Conservation (phyloP, 2,329 filamentous ascomycete species). For the Scorias spongiosa region DNA sequence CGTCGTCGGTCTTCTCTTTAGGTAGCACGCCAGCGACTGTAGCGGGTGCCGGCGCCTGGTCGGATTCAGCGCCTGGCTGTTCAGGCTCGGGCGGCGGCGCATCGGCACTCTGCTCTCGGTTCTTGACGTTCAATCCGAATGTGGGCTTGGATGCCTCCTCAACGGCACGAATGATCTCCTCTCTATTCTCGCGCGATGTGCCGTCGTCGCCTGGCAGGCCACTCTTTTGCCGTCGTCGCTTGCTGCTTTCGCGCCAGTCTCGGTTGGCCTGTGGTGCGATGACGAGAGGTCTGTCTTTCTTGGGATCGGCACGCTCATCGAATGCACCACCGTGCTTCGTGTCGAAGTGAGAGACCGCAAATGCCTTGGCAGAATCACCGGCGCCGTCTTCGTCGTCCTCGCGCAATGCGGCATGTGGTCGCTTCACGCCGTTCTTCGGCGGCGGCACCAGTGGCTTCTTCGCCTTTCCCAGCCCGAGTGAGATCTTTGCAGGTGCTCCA, state of each 20-base stretch:
- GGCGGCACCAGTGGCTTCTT: slow-evolving; percentile 13
- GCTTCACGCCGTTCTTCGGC: slow-evolving; percentile 24
- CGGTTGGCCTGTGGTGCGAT: slow-evolving; percentile 45
- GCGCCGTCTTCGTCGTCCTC: slow-evolving; percentile 36
- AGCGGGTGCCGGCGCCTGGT: slow-evolving; percentile 6
- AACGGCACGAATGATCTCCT: slow-evolving; percentile 11
- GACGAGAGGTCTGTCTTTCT: slow-evolving; percentile 32
- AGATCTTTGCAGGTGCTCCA: slow-evolving; percentile 11
- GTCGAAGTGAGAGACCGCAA: slow-evolving; percentile 42
- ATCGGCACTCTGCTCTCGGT: slow-evolving; percentile 14
- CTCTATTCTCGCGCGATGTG: slow-evolving; percentile 1
- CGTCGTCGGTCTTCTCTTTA: slow-evolving; percentile 39
- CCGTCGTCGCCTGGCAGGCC: slow-evolving; percentile 31
- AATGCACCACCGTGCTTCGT: slow-evolving; percentile 34
- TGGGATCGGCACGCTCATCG: slow-evolving; percentile 20
- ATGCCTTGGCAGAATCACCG: slow-evolving; percentile 20
- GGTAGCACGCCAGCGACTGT: slow-evolving; percentile 4
- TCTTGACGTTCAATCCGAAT: slow-evolving; percentile 39
- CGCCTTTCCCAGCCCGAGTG: slow-evolving; percentile 14
- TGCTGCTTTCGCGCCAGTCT: slow-evolving; percentile 44
- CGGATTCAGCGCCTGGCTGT: slow-evolving; percentile 13
- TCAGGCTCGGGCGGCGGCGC: slow-evolving; percentile 9
- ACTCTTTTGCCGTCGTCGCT: slow-evolving; percentile 38
- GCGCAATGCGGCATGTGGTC: slow-evolving; percentile 24
- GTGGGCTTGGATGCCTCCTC: slow-evolving; percentile 30